Conservation (phyloP, 2,329 filamentous ascomycete species). For the Fusarium verrucosum region DNA sequence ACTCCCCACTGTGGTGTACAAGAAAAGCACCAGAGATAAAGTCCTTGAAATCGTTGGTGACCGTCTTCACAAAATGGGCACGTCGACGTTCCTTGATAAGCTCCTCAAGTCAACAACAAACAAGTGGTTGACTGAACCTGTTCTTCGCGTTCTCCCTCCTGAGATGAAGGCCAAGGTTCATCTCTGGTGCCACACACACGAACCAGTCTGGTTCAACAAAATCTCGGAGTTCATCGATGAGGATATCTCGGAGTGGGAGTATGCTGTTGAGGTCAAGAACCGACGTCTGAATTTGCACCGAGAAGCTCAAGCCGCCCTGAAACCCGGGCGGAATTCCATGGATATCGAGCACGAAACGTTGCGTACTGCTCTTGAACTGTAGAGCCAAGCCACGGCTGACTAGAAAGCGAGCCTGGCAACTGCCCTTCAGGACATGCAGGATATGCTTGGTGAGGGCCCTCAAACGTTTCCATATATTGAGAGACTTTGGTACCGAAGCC, state of each 20-base stretch:
- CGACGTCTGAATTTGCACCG: background rate
- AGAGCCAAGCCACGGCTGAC: background rate
- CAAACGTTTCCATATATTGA: background rate
- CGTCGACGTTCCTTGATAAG: background rate
- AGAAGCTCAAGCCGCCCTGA: rapidly evolving
- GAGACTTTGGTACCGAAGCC: background rate
- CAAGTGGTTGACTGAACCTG: background rate
- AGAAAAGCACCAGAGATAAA: background rate
- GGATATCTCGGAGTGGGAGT: background rate
- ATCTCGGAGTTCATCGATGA: background rate
- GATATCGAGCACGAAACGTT: background rate
- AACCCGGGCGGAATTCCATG: rapidly evolving
- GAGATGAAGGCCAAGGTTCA: background rate
- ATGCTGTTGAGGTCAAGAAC: background rate
- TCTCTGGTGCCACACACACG: background rate
- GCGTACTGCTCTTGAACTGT: background rate
- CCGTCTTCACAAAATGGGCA: background rate
- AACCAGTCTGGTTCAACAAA: background rate
- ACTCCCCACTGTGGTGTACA: background rate
- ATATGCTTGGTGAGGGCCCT: background rate
- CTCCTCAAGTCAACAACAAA: background rate
- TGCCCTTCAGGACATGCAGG: background rate
- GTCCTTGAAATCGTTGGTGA: background rate
- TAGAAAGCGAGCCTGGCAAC: background rate
- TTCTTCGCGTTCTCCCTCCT: background rate